Base-by-base conservation (phyloP, 495 filamentous ascomycete genomes). In the Neurospora terricola region DNA sequence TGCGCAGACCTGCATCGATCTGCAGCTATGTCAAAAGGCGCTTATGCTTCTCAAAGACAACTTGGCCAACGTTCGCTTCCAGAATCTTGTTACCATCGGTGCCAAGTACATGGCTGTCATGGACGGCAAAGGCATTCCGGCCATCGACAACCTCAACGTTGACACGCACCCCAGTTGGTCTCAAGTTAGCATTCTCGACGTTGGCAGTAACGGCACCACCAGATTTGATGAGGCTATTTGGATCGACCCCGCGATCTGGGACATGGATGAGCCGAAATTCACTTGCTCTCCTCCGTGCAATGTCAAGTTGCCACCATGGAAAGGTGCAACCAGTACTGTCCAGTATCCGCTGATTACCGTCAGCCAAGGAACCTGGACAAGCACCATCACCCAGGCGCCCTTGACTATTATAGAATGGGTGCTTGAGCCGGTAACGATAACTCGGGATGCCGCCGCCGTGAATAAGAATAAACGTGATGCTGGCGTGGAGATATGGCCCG, bases 11-110 rank as follows among this genome's bases (percentile, higher is more conserved):
- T 97, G 94, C 75, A 85, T 97, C 42, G 81, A 82, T 45, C 82
- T 83, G 37, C 86, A 94, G 77, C 87, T 86, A 71, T 97, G 94
- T 82, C 93, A 97, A 82, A 86, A 91, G 72, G 90, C 92, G 76
- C 93, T 97, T 82, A 87, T 94, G 30, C 86, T 87, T 76, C 85
- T 98, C 21, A 89, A 96, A 78, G 88, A 88, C 23, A 81, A 81
- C 45, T 84, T 86, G 30, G 84, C 95, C 43, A 86, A 89, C 71
- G 78, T 96, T 36, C 66, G 45, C 14, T 40, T 76, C 38, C n/a
- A 76, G 36, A 14, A 76, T 42, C 12, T 76, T 43, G 42, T 76
- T 5, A 72, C 71, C 27, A 76, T 76, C 27, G 73, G 75, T 4
- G 69, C 59, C 18, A 73, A 69, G 10, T 66, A 73, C 38, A 69